phyloP scores from a whole-genome alignment of 179 eudicot genomes.

The Actinidia arguta region DNA sequence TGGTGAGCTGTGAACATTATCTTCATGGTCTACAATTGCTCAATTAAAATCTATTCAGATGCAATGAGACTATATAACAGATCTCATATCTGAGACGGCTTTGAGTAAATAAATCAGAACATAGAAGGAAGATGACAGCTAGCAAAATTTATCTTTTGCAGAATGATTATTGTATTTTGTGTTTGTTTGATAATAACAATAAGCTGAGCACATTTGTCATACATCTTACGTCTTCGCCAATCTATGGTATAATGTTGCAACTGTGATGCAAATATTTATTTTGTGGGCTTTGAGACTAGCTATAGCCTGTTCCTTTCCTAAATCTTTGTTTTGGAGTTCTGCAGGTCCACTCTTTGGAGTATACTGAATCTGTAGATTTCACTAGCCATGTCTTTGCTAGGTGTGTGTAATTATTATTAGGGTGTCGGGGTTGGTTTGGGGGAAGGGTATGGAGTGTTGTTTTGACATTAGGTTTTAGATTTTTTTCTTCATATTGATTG shows the following conservation, averaged over 20 bases:
- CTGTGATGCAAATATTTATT: constrained; percentile 1
- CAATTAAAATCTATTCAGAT: neutral
- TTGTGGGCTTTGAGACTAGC: constrained; percentile 4
- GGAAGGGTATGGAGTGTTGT: neutral
- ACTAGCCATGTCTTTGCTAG: constrained; percentile 75
- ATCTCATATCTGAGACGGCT: neutral
- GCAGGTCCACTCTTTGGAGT: constrained; percentile 86
- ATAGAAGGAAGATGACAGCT: neutral
- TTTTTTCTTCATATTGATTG: constrained; percentile 13
- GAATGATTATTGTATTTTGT: neutral
- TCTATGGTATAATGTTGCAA: neutral
- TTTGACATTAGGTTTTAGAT: neutral
- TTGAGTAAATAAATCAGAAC: constrained; percentile 5
- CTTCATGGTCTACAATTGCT: constrained; percentile 13
- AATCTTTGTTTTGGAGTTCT: constrained; percentile 30
- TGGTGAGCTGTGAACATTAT: constrained; percentile 44
- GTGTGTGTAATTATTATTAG: constrained; percentile 31
- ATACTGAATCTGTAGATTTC: constrained; percentile 78
- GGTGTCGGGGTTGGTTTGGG: neutral
- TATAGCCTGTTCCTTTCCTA: neutral
- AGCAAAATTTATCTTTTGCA: neutral
- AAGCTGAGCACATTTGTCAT: neutral
- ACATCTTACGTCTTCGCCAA: neutral
- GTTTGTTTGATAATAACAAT: neutral
- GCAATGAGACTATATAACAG: neutral